Base-by-base conservation (phyloP, 1,284 basidiomycete genomes). In the Garcileccinum viscosum region DNA sequence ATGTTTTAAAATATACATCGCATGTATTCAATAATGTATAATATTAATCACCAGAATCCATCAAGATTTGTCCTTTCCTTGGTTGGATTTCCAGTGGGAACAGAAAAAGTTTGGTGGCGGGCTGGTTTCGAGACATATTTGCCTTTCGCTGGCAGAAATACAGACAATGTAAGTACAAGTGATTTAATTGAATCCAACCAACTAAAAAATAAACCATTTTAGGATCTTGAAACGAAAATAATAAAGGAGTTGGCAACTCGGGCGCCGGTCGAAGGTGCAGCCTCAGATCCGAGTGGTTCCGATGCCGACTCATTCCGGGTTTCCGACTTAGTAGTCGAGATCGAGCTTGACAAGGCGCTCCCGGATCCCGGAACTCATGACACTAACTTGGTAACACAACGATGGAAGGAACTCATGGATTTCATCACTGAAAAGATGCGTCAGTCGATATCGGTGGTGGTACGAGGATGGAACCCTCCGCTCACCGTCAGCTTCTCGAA, bases 391-490 rank as follows among this genome's bases (percentile, higher is more conserved):
- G 19, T 64, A 2, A 30, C 24, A 12, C 15, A 4, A 22, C 9
- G 14, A 11, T 68, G 63, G 63, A 47, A 24, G 17, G 1, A 1
- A 3, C 12, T 65, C 2, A 60, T 65, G 9, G 11, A 35, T 3
- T 8, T 9, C 0, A 65, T 67, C 0, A 27, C 6, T 9, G 9
- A 17, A 0, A 22, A 67, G 14, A 44, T 69, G 62, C n/a, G 32
- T 1, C 14, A 35, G 33, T 70, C 61, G 2, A 67, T 12, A 1
- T 60, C 22, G 17, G 69, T 70, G 14, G 40, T 70, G n/a, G 5
- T 68, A 32, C 42, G 40, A 65, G 64, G 67, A 0, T 70, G 67
- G 44, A 42, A 6, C 8, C 5, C 19, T 4, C 5, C 19, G 22
- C 5, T 44, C 1, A 9, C 0, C 4, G 4, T 44, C 2, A 12